phyloP scores from a whole-genome alignment of 139 green algal species.

The Volvox africanus region DNA sequence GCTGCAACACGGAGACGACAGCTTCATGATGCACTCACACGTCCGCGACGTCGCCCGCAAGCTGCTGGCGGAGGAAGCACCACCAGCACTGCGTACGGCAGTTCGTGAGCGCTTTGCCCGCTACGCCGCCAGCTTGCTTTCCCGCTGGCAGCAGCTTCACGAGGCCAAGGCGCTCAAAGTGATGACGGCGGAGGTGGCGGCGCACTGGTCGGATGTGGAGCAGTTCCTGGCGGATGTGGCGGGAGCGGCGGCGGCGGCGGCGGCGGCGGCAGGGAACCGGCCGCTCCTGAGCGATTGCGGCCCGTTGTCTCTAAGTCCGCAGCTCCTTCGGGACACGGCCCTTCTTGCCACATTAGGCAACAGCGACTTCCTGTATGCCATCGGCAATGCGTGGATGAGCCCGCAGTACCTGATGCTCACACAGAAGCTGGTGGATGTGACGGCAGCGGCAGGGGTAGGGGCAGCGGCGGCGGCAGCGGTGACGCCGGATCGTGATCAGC shows the following conservation, averaged over 20 bases:
- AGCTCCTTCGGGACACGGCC: background rate
- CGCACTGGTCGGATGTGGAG: constrained; percentile 14
- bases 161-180: background rate
- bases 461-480: background rate
- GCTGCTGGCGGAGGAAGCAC: constrained; percentile 5
- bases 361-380: constrained; percentile 19
- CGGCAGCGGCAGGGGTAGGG: background rate
- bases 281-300: background rate
- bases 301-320: background rate
- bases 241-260: background rate
- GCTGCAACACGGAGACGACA: constrained; percentile 6
- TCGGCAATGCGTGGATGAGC: constrained; percentile 18
- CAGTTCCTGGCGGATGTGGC: constrained; percentile 24
- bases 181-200: constrained; percentile 13
- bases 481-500: background rate
- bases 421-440: background rate
- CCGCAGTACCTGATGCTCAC: background rate
- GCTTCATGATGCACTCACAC: background rate
- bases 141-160: constrained; percentile 15
- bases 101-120: constrained; percentile 19
- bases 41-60: background rate
- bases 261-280: background rate
- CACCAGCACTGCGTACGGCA: background rate
- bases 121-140: background rate
- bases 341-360: background rate